Evolutionary conservation across 306 rosid species (phyloP).

Genomic region (Senna tora): DNA sequence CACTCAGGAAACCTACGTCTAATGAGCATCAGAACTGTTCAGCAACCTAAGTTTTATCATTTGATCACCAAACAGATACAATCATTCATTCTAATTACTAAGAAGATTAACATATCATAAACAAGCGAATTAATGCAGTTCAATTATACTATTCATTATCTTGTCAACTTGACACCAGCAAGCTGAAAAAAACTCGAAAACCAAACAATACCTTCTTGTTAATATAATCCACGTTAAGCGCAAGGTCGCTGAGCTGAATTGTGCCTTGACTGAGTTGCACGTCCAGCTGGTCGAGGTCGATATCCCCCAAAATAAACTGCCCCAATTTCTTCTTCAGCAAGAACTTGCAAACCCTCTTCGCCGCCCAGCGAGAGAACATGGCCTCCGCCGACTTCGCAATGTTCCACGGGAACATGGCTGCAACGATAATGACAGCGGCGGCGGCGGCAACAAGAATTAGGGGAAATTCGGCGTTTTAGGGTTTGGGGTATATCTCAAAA

Average conservation of each 20-base stretch:
- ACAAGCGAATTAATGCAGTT: neutral
- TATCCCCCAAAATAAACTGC: slow-evolving; percentile 80
- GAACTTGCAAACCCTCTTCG: slow-evolving; percentile 82
- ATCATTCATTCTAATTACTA: neutral
- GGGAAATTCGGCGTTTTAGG: slow-evolving; percentile 26
- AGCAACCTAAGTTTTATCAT: neutral
- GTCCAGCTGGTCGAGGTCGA: slow-evolving; percentile 91
- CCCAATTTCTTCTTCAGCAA: slow-evolving; percentile 93
- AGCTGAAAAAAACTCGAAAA: neutral
- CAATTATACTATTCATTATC: neutral
- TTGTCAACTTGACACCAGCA: neutral
- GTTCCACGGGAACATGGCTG: slow-evolving; percentile 84
- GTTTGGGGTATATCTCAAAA: slow-evolving; percentile 8
- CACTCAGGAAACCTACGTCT: neutral
- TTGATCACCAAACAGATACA: neutral
- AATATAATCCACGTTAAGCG: slow-evolving; percentile 80
- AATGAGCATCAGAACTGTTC: slow-evolving; percentile 13
- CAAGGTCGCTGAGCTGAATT: slow-evolving; percentile 91
- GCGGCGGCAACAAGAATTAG: neutral
- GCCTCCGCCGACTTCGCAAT: slow-evolving; percentile 95
- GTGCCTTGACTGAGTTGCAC: slow-evolving; percentile 82
- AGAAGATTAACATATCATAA: neutral
- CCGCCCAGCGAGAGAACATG: slow-evolving; percentile 88
- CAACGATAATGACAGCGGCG: neutral
- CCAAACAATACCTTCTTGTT: slow-evolving; percentile 62